phyloP scores from a whole-genome alignment of 2,329 filamentous ascomycete species.

The Trichoderma lentiforme region DNA sequence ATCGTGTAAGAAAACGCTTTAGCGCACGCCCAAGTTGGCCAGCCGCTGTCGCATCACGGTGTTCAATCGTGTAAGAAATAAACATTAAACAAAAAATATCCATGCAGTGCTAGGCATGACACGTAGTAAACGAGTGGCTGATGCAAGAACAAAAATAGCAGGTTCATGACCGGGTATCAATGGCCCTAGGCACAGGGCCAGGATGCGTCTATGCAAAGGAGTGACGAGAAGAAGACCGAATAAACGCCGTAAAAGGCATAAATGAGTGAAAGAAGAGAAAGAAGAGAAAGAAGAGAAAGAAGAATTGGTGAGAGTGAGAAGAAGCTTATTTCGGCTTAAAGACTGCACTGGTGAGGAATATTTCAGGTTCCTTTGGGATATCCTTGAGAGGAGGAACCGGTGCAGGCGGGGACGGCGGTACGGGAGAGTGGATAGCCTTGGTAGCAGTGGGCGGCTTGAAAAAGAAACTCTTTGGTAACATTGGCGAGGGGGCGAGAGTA shows the following conservation, averaged over 20 bases:
- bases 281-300: background rate
- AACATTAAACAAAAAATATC: background rate
- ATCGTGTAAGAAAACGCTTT: background rate
- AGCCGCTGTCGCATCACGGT: background rate
- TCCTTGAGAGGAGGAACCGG: constrained; percentile 36
- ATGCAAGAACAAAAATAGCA: background rate
- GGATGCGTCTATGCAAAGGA: constrained; percentile 8
- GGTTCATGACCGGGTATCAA: constrained; percentile 12
- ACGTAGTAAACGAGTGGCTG: constrained; percentile 3
- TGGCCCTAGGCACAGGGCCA: background rate
- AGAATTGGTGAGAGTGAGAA: background rate
- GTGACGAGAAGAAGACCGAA: background rate
- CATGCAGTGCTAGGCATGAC: background rate
- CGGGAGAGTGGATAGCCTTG: background rate
- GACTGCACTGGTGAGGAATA: constrained; percentile 50
- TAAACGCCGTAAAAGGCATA: background rate
- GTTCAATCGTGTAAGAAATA: background rate
- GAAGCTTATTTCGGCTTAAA: constrained; percentile 40
- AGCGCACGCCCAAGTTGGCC: background rate
- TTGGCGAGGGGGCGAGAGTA: constrained; percentile 7
- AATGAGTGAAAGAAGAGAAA: background rate
- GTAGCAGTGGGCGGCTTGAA: background rate
- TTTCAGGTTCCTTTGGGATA: constrained; percentile 22
- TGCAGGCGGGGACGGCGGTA: constrained; percentile 32
- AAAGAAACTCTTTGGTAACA: background rate